Evolutionary conservation across 306 rosid species (phyloP).

Genomic region (Begonia loranthoides): DNA sequence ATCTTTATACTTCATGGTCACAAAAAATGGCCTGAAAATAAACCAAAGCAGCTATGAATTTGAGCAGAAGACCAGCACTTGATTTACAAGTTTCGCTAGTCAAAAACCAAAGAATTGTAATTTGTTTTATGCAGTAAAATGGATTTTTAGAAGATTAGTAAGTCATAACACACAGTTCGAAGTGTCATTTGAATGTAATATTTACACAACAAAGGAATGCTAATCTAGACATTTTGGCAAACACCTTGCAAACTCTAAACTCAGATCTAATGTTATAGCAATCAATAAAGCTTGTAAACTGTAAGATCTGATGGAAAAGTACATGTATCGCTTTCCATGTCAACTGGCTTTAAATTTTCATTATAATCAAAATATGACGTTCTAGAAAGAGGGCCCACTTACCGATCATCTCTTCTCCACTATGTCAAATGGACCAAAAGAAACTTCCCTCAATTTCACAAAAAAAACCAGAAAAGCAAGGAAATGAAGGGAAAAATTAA

Average conservation of each 20-base stretch:
- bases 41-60: background rate
- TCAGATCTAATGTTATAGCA: too few relatives aligned
- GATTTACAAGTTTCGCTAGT: too few relatives aligned
- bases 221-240: too few relatives aligned
- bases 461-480: too few relatives aligned
- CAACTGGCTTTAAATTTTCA: conserved; percentile 20
- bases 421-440: background rate
- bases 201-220: too few relatives aligned
- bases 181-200: too few relatives aligned
- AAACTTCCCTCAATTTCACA: too few relatives aligned
- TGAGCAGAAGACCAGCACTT: background rate
- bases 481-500: conserved; percentile 6
- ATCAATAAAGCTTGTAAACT: conserved; percentile 20
- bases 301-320: conserved; percentile 23
- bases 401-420: conserved; percentile 24
- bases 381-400: conserved; percentile 3
- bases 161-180: too few relatives aligned
- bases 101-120: too few relatives aligned
- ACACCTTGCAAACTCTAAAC: too few relatives aligned
- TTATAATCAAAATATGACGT: conserved; percentile 20
- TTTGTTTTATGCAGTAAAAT: too few relatives aligned
- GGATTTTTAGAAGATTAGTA: too few relatives aligned
- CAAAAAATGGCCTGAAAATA: conserved; percentile 30
- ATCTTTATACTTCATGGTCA: conserved; percentile 81
- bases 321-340: conserved; percentile 30